Base-by-base conservation (phyloP, 2,329 filamentous ascomycete genomes). In the Diaporthe nobilis region DNA sequence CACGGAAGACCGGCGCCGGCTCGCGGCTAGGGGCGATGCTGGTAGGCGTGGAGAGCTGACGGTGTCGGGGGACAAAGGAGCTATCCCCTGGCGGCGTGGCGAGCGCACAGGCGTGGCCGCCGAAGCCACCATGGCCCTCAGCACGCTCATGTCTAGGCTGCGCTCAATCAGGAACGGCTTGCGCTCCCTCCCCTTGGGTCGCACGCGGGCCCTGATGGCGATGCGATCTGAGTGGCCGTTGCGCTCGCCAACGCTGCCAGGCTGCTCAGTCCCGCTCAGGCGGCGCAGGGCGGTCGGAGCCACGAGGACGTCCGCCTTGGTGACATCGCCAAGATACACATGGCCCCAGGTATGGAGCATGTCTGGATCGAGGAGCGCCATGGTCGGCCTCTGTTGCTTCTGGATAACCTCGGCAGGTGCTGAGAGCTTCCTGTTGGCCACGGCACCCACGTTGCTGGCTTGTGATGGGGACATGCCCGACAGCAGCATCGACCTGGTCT, bases 121-220 rank as follows among this genome's bases (percentile, higher is more conserved):
- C 4, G 85, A 82, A 2, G 86, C 85, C n/a, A 90, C 82, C 0
- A 86, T 88, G 12, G 85, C 83, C 61, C 86, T 84, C 13, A 91
- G 81, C 76, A 86, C 83, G 37, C 86, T 83, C 20, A 90, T 81
- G 76, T 90, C 85, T 76, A 92, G 89, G 25, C 84, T 85, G 42
- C 89, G 85, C 77, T 86, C 85, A 25, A 92, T 83, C 0, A 87
- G 78, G 77, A 90, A 87, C 1, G 88, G 83, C 65, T 85, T 85
- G 25, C 85, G 82, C 2, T 86, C 84, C 6, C 83, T 80, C 25
- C 81, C 79, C 49, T 81, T 82, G 22, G 88, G 87, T 8, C 84
- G 78, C 12, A 90, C 83, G 20, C 85, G 82, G 3, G 86, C 87
- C 22, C 87, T 84, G 65, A 90, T 84, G 3, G 81, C 84, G 17